phyloP scores from a whole-genome alignment of 768 basidiomycete genomes.

The Saitozyma podzolica region DNA sequence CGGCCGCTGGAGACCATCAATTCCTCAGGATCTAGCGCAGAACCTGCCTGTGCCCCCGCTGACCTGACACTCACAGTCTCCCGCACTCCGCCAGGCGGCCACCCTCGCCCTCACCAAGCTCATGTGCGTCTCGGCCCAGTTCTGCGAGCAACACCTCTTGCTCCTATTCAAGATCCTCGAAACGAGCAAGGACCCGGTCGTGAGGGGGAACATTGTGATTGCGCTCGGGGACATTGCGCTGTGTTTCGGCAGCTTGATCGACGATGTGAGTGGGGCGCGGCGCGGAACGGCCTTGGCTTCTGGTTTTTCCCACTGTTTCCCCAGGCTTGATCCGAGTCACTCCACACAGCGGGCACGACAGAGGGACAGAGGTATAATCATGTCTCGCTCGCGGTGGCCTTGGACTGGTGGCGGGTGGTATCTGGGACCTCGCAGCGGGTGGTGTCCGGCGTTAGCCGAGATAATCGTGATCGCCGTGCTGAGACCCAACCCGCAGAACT shows the following conservation, averaged over 20 bases:
- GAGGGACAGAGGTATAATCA: too few relatives aligned
- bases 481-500: constrained; percentile 37
- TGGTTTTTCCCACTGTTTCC: too few relatives aligned
- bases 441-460: not conserved
- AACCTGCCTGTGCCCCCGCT: too few relatives aligned
- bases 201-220: constrained; percentile 94
- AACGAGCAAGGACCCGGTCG: constrained; percentile 81
- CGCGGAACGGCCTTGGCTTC: too few relatives aligned
- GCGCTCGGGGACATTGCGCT: constrained; percentile 96
- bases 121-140: constrained; percentile 89
- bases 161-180: constrained; percentile 93
- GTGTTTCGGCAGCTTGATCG: constrained; percentile 94
- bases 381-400: too few relatives aligned
- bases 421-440: too few relatives aligned
- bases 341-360: too few relatives aligned
- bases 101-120: constrained; percentile 91
- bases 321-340: too few relatives aligned
- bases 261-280: constrained; percentile 72
- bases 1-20: too few relatives aligned
- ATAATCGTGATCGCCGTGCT: not conserved
- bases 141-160: constrained; percentile 85
- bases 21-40: too few relatives aligned
- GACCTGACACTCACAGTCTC: too few relatives aligned
- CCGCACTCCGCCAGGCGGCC: constrained; percentile 79
- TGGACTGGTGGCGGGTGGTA: too few relatives aligned